Evolutionary conservation across 2,329 filamentous ascomycete species (phyloP).

Genomic region (Talaromyces sp.): DNA sequence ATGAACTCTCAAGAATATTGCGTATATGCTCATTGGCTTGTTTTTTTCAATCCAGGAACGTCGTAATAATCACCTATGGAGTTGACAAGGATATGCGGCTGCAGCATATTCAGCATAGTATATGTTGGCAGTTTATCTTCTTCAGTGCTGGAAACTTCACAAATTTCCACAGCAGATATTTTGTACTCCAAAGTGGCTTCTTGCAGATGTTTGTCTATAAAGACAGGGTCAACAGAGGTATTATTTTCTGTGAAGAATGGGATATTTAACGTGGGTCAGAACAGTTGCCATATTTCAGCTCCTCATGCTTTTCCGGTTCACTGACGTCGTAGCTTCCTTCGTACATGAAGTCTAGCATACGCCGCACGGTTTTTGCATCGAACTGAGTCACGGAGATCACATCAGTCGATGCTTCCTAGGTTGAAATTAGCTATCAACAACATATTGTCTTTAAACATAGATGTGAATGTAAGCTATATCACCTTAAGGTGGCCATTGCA

Average conservation of each 20-base stretch:
- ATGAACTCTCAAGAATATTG: not conserved
- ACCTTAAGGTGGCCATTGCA: not conserved
- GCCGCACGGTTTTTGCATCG: not conserved
- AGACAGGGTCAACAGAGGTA: too few relatives aligned
- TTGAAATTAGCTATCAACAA: too few relatives aligned
- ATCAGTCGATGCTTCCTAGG: not conserved
- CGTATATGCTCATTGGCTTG: not conserved
- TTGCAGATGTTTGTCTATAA: not conserved
- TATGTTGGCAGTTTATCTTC: not conserved
- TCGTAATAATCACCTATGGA: not conserved
- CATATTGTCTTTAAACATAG: too few relatives aligned
- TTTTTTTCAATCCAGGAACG: not conserved
- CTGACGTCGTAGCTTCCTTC: not conserved
- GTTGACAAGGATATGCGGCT: not conserved
- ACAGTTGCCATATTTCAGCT: not conserved
- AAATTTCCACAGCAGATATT: not conserved
- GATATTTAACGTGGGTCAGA: too few relatives aligned
- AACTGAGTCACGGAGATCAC: not conserved
- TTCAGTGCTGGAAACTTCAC: not conserved
- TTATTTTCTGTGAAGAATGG: too few relatives aligned
- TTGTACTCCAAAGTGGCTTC: not conserved
- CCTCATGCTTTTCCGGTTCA: not conserved
- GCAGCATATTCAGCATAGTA: not conserved
- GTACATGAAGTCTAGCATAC: not conserved
- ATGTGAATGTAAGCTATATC: not conserved